Percentiles rank a stretch among this genome's conserved stretches.
These are phyloP conservation scores for Globisporangium spinosum DNA, from an alignment of 352 stramenopile species.

Conservation along the genomic window DNA sequence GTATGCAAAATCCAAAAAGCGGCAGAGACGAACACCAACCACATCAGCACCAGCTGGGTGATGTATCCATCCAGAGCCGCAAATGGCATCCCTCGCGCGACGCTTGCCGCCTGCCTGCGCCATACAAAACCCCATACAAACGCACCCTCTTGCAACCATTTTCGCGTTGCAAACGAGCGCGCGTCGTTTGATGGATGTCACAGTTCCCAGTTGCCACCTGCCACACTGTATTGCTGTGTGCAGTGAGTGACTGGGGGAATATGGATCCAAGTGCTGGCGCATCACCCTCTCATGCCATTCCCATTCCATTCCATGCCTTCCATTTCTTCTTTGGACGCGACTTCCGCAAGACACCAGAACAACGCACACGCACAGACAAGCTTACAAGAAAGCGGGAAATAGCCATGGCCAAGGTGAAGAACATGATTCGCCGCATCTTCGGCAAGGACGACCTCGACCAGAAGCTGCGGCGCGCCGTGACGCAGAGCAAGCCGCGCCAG, in stretches of 20 bases:
- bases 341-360: background rate
- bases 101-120: background rate
- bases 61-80: constrained; percentile 1
- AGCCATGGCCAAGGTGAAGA: constrained; percentile 39
- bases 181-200: background rate
- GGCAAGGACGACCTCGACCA: constrained; percentile 34
- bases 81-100: background rate
- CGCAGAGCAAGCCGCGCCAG: constrained; percentile 34
- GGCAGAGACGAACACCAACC: background rate
- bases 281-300: background rate
- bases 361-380: background rate
- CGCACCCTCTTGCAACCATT: background rate
- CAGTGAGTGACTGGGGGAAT: background rate
- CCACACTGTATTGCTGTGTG: background rate
- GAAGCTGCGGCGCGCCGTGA: constrained; percentile 59
- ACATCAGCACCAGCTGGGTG: background rate
- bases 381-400: background rate
- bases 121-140: constrained; percentile 4
- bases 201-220: constrained; percentile 7
- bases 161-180: background rate
- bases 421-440: constrained; percentile 49
- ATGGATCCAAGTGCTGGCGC: background rate
- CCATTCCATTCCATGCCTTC: background rate
- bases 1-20: background rate
- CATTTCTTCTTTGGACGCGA: constrained; percentile 1